Evolutionary conservation across 441 rosid genomes (phyloP).

Genomic region (Mallotus japonicus): DNA sequence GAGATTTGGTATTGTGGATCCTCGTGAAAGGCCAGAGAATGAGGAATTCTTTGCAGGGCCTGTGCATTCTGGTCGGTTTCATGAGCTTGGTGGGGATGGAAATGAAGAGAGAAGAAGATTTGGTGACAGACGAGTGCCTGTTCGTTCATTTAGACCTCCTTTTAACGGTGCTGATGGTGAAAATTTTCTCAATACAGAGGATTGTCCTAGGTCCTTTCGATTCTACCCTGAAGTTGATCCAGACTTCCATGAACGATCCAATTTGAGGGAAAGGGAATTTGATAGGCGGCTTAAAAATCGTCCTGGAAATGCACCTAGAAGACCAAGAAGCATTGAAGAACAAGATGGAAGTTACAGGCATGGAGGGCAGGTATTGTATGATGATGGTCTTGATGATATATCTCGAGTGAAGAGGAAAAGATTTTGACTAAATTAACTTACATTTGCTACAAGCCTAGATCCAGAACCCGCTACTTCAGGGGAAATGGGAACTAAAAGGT

Average conservation of each 20-base stretch:
- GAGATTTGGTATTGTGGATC: conserved; percentile 47
- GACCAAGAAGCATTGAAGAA: conserved; percentile 53
- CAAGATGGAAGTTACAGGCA: conserved; percentile 57
- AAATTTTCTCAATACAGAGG: conserved; percentile 45
- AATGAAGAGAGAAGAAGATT: conserved; percentile 70
- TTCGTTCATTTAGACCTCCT: conserved; percentile 59
- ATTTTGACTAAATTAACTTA: conserved; percentile 39
- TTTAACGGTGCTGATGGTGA: conserved; percentile 45
- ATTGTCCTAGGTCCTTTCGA: conserved; percentile 54
- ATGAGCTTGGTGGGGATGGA: conserved; percentile 57
- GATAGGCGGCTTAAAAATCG: conserved; percentile 56
- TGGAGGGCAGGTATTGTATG: conserved; percentile 47
- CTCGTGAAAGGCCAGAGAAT: conserved; percentile 57
- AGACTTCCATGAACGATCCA: conserved; percentile 49
- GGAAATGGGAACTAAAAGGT: background rate
- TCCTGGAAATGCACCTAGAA: conserved; percentile 57
- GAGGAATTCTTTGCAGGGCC: conserved; percentile 61
- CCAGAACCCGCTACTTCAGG: background rate
- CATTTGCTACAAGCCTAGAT: conserved; percentile 22
- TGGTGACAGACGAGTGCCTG: conserved; percentile 62
- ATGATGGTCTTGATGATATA: conserved; percentile 49
- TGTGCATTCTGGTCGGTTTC: conserved; percentile 56
- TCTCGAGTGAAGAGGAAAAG: conserved; percentile 56
- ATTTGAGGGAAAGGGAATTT: conserved; percentile 52
- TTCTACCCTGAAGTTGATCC: conserved; percentile 44